Evolutionary conservation across 2,329 filamentous ascomycete genomes (phyloP).

Genomic region (Hortaea sp.): DNA sequence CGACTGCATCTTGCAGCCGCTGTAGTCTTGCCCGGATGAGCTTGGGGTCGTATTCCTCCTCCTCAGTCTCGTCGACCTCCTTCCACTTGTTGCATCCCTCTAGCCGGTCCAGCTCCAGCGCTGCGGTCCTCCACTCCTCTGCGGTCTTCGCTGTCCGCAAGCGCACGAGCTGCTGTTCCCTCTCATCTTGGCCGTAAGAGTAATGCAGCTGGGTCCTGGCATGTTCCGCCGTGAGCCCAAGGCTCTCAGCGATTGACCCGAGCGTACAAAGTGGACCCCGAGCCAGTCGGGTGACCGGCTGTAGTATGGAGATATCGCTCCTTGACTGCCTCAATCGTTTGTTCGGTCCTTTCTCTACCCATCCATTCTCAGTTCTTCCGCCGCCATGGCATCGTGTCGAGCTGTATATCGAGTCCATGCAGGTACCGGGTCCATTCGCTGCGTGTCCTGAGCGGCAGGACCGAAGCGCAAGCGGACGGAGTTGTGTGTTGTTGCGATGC

Average conservation of each 20-base stretch:
- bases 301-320: conserved; percentile 8
- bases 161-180: conserved; percentile 8
- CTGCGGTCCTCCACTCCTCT: conserved; percentile 63
- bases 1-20: conserved; percentile 65
- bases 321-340: conserved; percentile 8
- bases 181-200: not conserved
- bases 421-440: not conserved
- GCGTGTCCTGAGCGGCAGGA: not conserved
- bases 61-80: conserved; percentile 50
- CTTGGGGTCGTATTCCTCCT: conserved; percentile 54
- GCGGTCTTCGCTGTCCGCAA: conserved; percentile 5
- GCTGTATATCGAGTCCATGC: conserved; percentile 8
- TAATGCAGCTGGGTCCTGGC: not conserved
- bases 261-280: conserved; percentile 9
- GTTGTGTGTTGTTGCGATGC: not conserved
- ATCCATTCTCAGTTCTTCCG: conserved; percentile 1
- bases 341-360: conserved; percentile 2
- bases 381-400: conserved; percentile 3
- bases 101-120: conserved; percentile 64
- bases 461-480: not conserved
- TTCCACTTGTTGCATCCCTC: conserved; percentile 83
- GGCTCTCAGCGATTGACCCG: conserved; percentile 6
- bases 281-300: conserved; percentile 8
- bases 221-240: conserved; percentile 1
- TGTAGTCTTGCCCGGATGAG: conserved; percentile 60